phyloP scores from a whole-genome alignment of 129 eudicot species.

The Escallonia herrerae region DNA sequence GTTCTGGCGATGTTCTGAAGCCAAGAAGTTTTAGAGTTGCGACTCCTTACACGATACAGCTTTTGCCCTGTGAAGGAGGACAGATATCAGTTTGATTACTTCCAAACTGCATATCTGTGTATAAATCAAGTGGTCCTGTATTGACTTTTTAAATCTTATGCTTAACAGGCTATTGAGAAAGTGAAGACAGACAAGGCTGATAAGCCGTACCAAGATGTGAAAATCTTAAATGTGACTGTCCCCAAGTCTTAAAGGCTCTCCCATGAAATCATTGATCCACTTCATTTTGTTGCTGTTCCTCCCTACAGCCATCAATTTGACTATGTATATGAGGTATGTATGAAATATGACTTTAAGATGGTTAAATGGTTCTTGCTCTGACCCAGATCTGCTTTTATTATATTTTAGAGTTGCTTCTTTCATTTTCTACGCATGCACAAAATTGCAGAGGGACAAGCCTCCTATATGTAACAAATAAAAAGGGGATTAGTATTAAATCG shows the following conservation, averaged over 20 bases:
- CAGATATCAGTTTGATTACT: too few species aligned
- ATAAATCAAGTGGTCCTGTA: not conserved
- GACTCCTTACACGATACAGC: too few species aligned
- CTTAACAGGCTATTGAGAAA: slow-evolving; percentile 74
- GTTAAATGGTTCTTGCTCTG: not conserved
- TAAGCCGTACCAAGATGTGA: slow-evolving; percentile 92
- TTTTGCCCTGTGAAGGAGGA: too few species aligned
- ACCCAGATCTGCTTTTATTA: too few species aligned
- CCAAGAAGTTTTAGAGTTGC: too few species aligned
- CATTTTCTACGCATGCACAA: too few species aligned
- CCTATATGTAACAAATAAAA: too few species aligned
- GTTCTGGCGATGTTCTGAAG: too few species aligned
- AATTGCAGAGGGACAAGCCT: too few species aligned
- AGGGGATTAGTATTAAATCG: too few species aligned
- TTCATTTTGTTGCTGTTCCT: slow-evolving; percentile 5
- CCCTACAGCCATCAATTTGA: slow-evolving; percentile 2
- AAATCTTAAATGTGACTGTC: slow-evolving; percentile 81
- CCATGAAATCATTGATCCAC: not conserved
- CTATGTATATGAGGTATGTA: not conserved
- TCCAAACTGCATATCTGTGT: not conserved
- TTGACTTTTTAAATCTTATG: not conserved
- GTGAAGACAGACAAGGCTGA: slow-evolving; percentile 93
- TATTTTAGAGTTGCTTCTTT: too few species aligned
- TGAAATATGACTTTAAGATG: not conserved
- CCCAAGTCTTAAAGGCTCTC: slow-evolving; percentile 48